Conservation (phyloP, 306 rosid species). For the Lotus japonicus region DNA sequence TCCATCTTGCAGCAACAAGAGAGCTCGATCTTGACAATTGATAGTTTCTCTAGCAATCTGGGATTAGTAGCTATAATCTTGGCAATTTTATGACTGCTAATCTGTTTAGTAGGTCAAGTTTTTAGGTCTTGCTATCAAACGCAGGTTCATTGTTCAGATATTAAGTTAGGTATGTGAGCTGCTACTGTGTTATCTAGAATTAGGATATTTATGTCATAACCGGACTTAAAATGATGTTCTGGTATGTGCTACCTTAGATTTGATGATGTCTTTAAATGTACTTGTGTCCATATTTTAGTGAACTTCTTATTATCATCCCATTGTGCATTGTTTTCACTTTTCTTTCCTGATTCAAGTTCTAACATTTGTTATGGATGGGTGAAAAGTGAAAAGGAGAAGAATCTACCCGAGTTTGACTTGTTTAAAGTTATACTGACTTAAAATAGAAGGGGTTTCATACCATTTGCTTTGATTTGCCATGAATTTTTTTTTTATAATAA, state of each 20-base stretch:
- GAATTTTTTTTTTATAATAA: no score
- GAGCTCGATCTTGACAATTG: constrained; percentile 54
- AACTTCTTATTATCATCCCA: neutral
- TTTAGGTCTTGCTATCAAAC: constrained; percentile 23
- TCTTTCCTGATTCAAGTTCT: neutral
- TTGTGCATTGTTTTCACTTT: neutral
- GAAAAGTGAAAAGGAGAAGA: neutral
- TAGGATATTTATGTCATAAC: constrained; percentile 26
- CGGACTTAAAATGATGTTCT: constrained; percentile 12
- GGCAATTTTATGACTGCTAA: constrained; percentile 31
- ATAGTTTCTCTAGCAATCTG: neutral
- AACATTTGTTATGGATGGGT: neutral
- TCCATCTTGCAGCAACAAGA: constrained; percentile 92
- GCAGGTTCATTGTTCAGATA: constrained; percentile 26
- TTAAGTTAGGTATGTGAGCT: no score
- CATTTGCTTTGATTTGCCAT: no score
- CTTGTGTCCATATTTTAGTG: constrained; percentile 6
- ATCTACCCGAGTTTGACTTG: neutral
- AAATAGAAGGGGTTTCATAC: no score
- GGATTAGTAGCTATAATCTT: neutral
- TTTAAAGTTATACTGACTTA: no score
- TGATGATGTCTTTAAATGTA: constrained; percentile 17
- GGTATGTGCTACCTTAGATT: constrained; percentile 28
- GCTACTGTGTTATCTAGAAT: neutral
- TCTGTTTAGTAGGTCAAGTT: constrained; percentile 41